A percentile compares a stretch with the other conserved stretches of the same genome.
phyloP scores from a whole-genome alignment of 768 basidiomycete genomes.

The Nidularia pulvinata region DNA sequence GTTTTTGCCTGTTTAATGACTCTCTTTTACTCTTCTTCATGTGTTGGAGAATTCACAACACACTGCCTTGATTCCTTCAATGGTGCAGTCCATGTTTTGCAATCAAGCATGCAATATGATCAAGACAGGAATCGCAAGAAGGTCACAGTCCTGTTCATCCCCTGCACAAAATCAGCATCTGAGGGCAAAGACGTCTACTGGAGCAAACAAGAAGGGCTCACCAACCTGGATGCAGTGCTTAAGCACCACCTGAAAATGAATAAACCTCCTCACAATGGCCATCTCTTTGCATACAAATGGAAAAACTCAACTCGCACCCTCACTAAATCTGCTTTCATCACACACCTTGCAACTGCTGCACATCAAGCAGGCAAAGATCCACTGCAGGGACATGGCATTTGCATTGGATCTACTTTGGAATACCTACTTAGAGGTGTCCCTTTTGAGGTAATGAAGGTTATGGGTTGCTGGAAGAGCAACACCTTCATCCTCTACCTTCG shows the following conservation, averaged over 20 bases:
- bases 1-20: constrained; percentile 35
- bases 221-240: constrained; percentile 16
- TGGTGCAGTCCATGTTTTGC: neutral
- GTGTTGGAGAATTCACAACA: constrained; percentile 36
- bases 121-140: constrained; percentile 19
- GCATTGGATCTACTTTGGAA: constrained; percentile 22
- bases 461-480: constrained; percentile 27
- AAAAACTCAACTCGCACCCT: constrained; percentile 6
- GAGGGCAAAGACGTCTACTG: constrained; percentile 26
- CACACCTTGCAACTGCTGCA: constrained; percentile 6
- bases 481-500: constrained; percentile 11
- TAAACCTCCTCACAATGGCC: constrained; percentile 11
- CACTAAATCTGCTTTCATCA: constrained; percentile 17
- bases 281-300: constrained; percentile 22
- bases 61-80: constrained; percentile 24
- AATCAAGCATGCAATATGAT: neutral
- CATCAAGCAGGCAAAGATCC: constrained; percentile 1
- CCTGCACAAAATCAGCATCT: constrained; percentile 1
- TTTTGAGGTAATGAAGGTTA: constrained; percentile 27
- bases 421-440: constrained; percentile 28
- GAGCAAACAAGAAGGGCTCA: constrained; percentile 15
- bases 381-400: constrained; percentile 19
- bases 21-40: constrained; percentile 27
- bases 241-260: constrained; percentile 27
- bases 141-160: constrained; percentile 21